These are phyloP conservation scores for Nadsonia commutata DNA, from an alignment of 1,139 yeast genomes.

Conservation along the genomic window DNA sequence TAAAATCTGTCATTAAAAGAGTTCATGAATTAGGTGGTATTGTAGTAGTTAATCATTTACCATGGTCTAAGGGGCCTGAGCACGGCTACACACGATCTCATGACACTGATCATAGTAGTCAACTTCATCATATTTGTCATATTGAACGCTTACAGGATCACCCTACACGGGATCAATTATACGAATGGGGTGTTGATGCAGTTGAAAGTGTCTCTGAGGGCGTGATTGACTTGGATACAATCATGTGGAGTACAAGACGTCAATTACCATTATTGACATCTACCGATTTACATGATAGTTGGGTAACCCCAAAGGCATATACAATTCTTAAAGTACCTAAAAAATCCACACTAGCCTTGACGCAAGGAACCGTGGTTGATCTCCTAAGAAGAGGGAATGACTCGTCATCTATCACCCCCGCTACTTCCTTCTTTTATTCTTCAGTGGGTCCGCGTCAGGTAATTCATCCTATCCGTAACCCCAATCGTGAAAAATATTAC, in stretches of 20 bases:
- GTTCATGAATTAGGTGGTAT: slow-evolving; percentile 15
- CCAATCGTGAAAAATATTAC: slow-evolving; percentile 9
- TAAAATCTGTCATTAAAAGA: slow-evolving; percentile 10
- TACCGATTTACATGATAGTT: slow-evolving; percentile 14
- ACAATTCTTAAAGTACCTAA: slow-evolving; percentile 10
- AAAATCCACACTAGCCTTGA: not conserved
- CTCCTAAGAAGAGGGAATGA: not conserved
- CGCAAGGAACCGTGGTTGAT: not conserved
- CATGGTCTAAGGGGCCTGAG: slow-evolving; percentile 15
- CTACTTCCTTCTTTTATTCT: slow-evolving; percentile 11
- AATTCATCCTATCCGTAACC: slow-evolving; percentile 11
- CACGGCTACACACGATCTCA: slow-evolving; percentile 11
- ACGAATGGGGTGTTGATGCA: slow-evolving; percentile 15
- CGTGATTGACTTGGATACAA: slow-evolving; percentile 12
- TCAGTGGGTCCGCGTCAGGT: slow-evolving; percentile 12
- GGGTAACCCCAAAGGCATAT: slow-evolving; percentile 13
- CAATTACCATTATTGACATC: slow-evolving; percentile 14
- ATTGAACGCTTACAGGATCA: slow-evolving; percentile 8
- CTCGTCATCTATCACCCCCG: not conserved
- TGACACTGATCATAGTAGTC: slow-evolving; percentile 1
- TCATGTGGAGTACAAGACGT: slow-evolving; percentile 10
- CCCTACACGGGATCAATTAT: slow-evolving; percentile 13
- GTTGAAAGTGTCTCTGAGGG: slow-evolving; percentile 15
- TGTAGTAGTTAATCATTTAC: slow-evolving; percentile 15
- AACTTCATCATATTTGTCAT: not conserved